phyloP scores from a whole-genome alignment of 164 flowering plant species.

The Annona squamosa region DNA sequence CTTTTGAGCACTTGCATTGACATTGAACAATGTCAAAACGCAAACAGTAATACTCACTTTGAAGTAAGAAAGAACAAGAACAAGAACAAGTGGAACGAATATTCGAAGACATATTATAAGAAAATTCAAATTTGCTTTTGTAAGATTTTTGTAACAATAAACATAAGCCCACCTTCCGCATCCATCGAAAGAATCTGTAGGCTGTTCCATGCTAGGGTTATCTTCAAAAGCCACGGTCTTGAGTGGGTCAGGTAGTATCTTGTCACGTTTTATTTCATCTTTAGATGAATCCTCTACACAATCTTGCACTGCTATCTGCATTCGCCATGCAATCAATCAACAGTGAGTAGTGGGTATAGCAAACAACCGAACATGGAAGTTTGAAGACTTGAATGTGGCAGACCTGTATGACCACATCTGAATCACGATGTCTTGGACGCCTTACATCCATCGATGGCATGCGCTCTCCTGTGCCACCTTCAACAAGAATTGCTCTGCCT shows the following conservation, averaged over 20 bases:
- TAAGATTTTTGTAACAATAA: neutral
- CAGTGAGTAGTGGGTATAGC: neutral
- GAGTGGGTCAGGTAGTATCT: constrained; percentile 7
- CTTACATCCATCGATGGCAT: constrained; percentile 42
- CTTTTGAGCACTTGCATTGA: neutral
- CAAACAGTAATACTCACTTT: neutral
- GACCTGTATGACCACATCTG: constrained; percentile 71
- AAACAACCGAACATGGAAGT: neutral
- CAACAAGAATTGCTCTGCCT: constrained; percentile 60
- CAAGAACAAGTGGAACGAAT: neutral
- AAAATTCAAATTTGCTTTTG: neutral
- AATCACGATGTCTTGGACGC: constrained; percentile 35
- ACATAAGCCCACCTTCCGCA: constrained; percentile 3
- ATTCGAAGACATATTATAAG: neutral
- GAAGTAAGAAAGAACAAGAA: neutral
- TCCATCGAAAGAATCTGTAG: neutral
- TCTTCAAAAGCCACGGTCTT: constrained; percentile 15
- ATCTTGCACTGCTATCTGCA: constrained; percentile 45
- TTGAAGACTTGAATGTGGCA: neutral
- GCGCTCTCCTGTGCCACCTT: constrained; percentile 43
- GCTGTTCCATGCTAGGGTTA: constrained; percentile 8
- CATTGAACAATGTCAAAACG: neutral
- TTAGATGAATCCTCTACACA: constrained; percentile 19
- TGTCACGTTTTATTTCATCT: constrained; percentile 16
- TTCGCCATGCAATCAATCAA: constrained; percentile 9